These are phyloP conservation scores for Aphanoascus verrucosus DNA, from an alignment of 2,329 filamentous ascomycete species.

Conservation along the genomic window DNA sequence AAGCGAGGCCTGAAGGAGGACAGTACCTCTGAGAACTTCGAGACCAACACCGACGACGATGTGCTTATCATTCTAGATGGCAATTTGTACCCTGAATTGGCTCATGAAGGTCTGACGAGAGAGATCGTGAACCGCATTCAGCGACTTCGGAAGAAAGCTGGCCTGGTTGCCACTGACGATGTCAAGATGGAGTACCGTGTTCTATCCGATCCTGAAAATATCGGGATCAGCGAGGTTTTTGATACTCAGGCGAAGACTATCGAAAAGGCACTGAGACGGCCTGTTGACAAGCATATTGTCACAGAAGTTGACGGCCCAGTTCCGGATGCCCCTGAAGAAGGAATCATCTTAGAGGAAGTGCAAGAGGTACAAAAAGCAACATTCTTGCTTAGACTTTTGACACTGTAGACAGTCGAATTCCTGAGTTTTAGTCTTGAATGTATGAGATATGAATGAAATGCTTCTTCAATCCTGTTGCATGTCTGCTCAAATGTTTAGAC, in stretches of 20 bases:
- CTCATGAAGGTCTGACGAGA: constrained; percentile 75
- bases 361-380: constrained; percentile 77
- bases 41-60: constrained; percentile 80
- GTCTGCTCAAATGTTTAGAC: neutral
- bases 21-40: constrained; percentile 59
- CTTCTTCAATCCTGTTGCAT: neutral
- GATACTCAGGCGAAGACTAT: constrained; percentile 56
- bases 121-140: constrained; percentile 93
- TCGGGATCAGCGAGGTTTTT: constrained; percentile 62
- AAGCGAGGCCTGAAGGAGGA: constrained; percentile 67
- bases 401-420: constrained; percentile 44
- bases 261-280: constrained; percentile 66
- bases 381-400: constrained; percentile 64
- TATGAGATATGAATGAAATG: constrained; percentile 12
- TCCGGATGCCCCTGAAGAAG: constrained; percentile 43
- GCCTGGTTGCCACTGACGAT: constrained; percentile 81
- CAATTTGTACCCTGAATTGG: constrained; percentile 70
- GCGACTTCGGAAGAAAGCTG: constrained; percentile 84
- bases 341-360: constrained; percentile 67
- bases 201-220: constrained; percentile 63
- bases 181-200: constrained; percentile 90
- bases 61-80: constrained; percentile 85
- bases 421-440: constrained; percentile 28
- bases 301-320: constrained; percentile 51
- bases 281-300: constrained; percentile 58